Base-by-base conservation (phyloP, 148 eudicot genomes). In the Nepenthes mirabilis region DNA sequence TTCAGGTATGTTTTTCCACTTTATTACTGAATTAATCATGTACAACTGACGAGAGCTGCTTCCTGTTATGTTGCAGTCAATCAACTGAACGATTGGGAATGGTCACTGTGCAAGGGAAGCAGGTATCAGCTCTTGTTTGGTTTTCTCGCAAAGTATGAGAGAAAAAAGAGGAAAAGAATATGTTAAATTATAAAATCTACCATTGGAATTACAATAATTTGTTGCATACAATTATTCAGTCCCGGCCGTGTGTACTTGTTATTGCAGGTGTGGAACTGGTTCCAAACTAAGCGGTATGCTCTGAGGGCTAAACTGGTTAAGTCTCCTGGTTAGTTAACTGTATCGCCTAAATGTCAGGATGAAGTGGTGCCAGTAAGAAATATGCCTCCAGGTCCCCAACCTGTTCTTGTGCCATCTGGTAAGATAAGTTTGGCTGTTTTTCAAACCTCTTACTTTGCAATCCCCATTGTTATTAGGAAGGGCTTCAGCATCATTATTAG, bases 191-290 rank as follows among this genome's bases (percentile, higher is more conserved):
- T 52, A 1, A 1, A 5, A 1, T 32, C 55, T 6, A 2, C 32
- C 11, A 33, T 34, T 8, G 2, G 4, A 11, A 32, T 9, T 55
- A 36, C 36, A 23, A 23, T 23, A 10, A 7, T 34, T 55, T 55
- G 13, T 55, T 52, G 33, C 57, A 10, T 49, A 49, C 0, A 40
- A 23, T 23, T 23, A 23, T 23, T 23, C 23, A 23, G 23, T 23
- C 23, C 14, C 8, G 14, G 14, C 7, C 36, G 33, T 10, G 36
- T 55, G 36, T 32, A 8, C 6, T 32, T 23, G 6, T 34, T 6
- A 32, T 32, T 71, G 52, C 58, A 91, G 97, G 90, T 89, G 34
- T 94, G 95, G 97, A 94, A 86, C 66, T 94, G 99, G 99, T 94
- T 94, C 71, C 99, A 94, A 54, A 94, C 89, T 73, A 86, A 88